Conservation (phyloP, 192 early-diverging fungal species). For the Cetraspora pellucida region DNA sequence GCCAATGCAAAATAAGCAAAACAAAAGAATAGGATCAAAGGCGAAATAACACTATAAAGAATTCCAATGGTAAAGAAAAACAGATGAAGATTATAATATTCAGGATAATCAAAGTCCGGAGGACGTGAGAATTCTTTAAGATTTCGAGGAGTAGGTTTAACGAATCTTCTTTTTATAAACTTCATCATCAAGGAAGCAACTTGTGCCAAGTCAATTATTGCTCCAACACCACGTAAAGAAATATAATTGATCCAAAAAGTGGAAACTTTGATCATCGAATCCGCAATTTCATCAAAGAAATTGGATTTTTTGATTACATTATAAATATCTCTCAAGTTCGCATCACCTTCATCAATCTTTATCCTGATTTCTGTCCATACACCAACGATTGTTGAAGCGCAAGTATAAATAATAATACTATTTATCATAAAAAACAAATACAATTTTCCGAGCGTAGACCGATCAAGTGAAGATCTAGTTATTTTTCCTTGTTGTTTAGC, state of each 20-base stretch:
- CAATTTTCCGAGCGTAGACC: constrained; percentile 70
- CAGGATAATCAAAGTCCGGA: constrained; percentile 70
- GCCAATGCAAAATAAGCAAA: constrained; percentile 65
- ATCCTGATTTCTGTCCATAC: constrained; percentile 37
- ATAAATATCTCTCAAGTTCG: constrained; percentile 36
- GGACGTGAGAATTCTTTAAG: constrained; percentile 66
- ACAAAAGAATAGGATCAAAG: constrained; percentile 67
- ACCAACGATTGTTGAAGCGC: constrained; percentile 41
- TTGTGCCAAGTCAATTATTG: constrained; percentile 72
- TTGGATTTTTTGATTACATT: constrained; percentile 38
- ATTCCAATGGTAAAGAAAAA: constrained; percentile 75
- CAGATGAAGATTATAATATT: constrained; percentile 66
- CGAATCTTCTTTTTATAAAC: constrained; percentile 60
- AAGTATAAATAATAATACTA: constrained; percentile 68
- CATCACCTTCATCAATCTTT: constrained; percentile 2
- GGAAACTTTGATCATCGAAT: constrained; percentile 50
- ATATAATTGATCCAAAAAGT: constrained; percentile 80
- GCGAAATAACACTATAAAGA: constrained; percentile 72
- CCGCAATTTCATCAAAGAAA: constrained; percentile 42
- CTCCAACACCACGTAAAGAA: constrained; percentile 64
- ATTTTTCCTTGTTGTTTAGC: constrained; percentile 70
- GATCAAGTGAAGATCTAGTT: constrained; percentile 70
- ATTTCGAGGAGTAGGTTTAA: constrained; percentile 69
- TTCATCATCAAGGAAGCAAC: constrained; percentile 55
- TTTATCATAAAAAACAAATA: constrained; percentile 76